Evolutionary conservation across 345 rosid species (phyloP).

Genomic region (Moricandia moricandioides): DNA sequence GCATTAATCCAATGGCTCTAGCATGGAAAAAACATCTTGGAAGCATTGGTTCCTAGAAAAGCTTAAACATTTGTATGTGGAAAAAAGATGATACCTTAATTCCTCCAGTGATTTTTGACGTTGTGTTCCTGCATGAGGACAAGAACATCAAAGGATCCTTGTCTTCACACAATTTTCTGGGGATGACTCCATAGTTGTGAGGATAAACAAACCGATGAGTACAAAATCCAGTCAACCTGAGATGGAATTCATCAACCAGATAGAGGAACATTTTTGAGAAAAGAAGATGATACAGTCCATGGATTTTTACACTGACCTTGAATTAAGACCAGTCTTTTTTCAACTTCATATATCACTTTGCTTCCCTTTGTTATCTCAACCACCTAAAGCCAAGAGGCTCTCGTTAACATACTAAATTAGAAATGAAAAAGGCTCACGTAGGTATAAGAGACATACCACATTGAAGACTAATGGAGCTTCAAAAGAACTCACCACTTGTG

Average conservation of each 20-base stretch:
- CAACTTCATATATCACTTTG: too few relatives aligned
- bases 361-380: too few relatives aligned
- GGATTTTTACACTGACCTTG: too few relatives aligned
- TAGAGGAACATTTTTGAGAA: too few relatives aligned
- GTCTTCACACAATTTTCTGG: constrained; percentile 91
- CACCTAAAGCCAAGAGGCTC: too few relatives aligned
- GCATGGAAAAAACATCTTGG: constrained; percentile 92
- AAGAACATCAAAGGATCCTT: constrained; percentile 93
- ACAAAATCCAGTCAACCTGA: constrained; percentile 81
- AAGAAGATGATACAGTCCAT: too few relatives aligned
- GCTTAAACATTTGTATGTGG: neutral
- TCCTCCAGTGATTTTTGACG: neutral
- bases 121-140: constrained; percentile 71
- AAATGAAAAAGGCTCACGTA: too few relatives aligned
- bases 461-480: too few relatives aligned
- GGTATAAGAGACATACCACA: too few relatives aligned
- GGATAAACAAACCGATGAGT: constrained; percentile 95
- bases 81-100: neutral
- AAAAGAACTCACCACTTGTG: too few relatives aligned
- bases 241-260: neutral
- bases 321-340: too few relatives aligned
- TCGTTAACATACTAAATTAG: too few relatives aligned
- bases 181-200: constrained; percentile 94
- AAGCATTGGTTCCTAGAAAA: constrained; percentile 78
- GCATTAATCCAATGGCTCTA: constrained; percentile 94